phyloP scores from a whole-genome alignment of 768 basidiomycete genomes.

The Pholiota molesta region DNA sequence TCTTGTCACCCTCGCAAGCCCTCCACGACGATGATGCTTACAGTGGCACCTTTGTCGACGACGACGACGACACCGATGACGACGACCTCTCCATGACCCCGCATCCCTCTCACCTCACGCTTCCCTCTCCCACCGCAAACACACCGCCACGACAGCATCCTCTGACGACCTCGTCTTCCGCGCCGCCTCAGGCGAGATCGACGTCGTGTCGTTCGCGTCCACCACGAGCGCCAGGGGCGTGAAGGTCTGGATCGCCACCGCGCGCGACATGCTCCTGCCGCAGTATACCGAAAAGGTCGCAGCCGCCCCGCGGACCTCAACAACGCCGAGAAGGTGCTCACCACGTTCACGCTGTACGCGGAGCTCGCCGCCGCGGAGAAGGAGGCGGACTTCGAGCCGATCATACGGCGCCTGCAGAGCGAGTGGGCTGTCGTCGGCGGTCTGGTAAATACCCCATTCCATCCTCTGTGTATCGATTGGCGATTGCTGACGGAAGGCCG shows the following conservation, averaged over 20 bases:
- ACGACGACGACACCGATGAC: constrained; percentile 21
- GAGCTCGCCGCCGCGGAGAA: constrained; percentile 50
- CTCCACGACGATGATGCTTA: constrained; percentile 23
- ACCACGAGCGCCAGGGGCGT: constrained; percentile 1
- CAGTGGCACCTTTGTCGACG: constrained; percentile 23
- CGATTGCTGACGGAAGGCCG: too few species aligned
- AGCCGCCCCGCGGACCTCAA: constrained; percentile 4
- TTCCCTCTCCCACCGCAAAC: not conserved
- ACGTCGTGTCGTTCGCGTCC: constrained; percentile 10
- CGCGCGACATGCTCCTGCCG: constrained; percentile 33
- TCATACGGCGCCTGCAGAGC: constrained; percentile 49
- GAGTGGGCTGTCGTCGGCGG: constrained; percentile 75
- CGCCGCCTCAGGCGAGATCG: constrained; percentile 8
- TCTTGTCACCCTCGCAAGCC: not conserved
- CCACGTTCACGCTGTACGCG: constrained; percentile 57
- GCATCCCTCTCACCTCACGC: not conserved
- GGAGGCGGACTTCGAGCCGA: constrained; percentile 53
- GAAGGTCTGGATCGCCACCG: constrained; percentile 17
- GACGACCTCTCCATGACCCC: constrained; percentile 2
- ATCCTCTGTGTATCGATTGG: too few species aligned
- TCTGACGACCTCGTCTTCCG: constrained; percentile 9
- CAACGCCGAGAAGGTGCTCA: constrained; percentile 42
- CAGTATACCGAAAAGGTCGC: constrained; percentile 42
- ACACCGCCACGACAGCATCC: not conserved
- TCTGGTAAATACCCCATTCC: constrained; percentile 58